Evolutionary conservation across 768 basidiomycete species (phyloP), one percentile per base, ranked within the genome.

Genomic region (Russula foetens): DNA sequence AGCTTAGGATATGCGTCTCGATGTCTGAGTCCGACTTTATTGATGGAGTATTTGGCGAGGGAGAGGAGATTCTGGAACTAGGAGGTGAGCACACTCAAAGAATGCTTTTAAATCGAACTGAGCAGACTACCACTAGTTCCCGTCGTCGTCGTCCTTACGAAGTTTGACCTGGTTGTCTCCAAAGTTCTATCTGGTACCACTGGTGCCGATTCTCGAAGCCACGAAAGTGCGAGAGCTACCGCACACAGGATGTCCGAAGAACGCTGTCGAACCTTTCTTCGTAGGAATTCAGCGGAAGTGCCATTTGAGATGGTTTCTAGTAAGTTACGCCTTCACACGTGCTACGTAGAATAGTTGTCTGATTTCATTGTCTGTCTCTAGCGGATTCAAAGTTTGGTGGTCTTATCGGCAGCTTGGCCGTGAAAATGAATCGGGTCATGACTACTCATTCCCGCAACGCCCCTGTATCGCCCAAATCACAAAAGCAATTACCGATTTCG

Each of bases 1-100:
- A 51, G 2, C 0, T 19, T n/a, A 61, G 60, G 60, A 39, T 61
- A 39, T 61, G 60, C 33, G 17, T 56, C 8, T 29, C 60, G 4
- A n/a, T 38, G 17, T 51, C 24, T 7, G n/a, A n/a, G n/a, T n/a
- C n/a, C n/a, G 54, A 61, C 28, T 31, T 26, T 14, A 38, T 46
- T 19, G 26, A 23, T 14, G 26, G 44, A 21, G 23, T 21, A 17
- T 33, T 56, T n/a, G 60, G 35, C 6, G 43, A 51, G 0, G 31
- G 26, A 0, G 12, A 50, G 24, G 39, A n/a, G 28, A 38, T 61
- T 23, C 11, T 61, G 35, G 21, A 44, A 19, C 23, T 51, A 11
- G 38, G 44, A 46, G 60, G 60, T 56, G 41, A 29, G 54, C 9
- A 14, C 28, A 6, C 15, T 35, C 24, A 21, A n/a, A 28, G 24